Conservation (phyloP, 2,329 filamentous ascomycete genomes). For the Aspergillus pseudonomiae region DNA sequence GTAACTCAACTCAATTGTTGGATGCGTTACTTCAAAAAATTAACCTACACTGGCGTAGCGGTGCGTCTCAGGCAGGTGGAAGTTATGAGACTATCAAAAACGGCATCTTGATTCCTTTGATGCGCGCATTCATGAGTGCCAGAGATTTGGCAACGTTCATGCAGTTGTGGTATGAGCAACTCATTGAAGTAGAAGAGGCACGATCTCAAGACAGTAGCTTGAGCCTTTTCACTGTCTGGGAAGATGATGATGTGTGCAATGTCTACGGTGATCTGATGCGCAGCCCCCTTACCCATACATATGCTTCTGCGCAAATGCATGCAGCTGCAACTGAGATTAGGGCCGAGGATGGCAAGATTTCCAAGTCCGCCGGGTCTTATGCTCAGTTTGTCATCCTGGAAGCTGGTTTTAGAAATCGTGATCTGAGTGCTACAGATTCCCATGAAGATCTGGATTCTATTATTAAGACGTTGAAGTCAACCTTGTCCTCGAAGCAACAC, state of each 20-base stretch:
- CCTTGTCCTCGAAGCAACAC: slow-evolving; percentile 34
- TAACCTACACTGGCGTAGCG: slow-evolving; percentile 34
- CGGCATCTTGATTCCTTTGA: slow-evolving; percentile 42
- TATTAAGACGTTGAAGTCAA: slow-evolving; percentile 30
- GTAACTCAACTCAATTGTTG: slow-evolving; percentile 39
- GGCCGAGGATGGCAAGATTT: slow-evolving; percentile 31
- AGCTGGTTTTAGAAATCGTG: slow-evolving; percentile 34
- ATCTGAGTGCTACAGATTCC: slow-evolving; percentile 25
- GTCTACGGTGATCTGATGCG: slow-evolving; percentile 38
- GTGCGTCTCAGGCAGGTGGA: slow-evolving; percentile 15
- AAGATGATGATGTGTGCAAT: slow-evolving; percentile 47
- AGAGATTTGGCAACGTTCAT: slow-evolving; percentile 45
- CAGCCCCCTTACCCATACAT: slow-evolving; percentile 33
- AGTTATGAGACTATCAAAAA: slow-evolving; percentile 41
- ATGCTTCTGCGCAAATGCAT: slow-evolving; percentile 34
- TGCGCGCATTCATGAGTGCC: slow-evolving; percentile 44
- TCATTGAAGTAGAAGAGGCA: slow-evolving; percentile 40
- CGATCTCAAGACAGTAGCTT: slow-evolving; percentile 28
- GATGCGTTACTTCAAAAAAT: slow-evolving; percentile 41
- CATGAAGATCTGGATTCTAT: slow-evolving; percentile 29
- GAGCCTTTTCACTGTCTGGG: slow-evolving; percentile 44
- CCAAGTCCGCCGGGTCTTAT: slow-evolving; percentile 33
- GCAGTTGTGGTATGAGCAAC: slow-evolving; percentile 43
- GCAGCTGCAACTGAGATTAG: slow-evolving; percentile 33
- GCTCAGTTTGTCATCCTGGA: slow-evolving; percentile 41